phyloP scores from a whole-genome alignment of 371 early-diverging fungal genomes.

The Mortierella sp. region DNA sequence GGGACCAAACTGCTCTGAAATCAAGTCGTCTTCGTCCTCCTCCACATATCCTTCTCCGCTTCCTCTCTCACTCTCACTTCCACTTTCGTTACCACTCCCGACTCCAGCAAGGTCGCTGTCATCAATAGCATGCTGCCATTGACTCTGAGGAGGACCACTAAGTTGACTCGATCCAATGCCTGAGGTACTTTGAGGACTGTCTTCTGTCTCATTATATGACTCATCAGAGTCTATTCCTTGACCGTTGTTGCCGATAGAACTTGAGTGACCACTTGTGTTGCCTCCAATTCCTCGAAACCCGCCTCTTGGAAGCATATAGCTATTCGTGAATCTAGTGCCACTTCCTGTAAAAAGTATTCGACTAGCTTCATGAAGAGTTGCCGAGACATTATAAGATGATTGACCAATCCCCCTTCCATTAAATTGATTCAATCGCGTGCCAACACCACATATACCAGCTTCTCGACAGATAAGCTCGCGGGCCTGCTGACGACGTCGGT shows the following conservation, averaged over 20 bases:
- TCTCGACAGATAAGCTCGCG: slow-evolving; percentile 48
- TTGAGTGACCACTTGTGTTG: slow-evolving; percentile 34
- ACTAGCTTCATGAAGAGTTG: slow-evolving; percentile 36
- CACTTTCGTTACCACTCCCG: background rate
- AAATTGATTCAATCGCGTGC: slow-evolving; percentile 37
- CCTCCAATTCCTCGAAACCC: slow-evolving; percentile 53
- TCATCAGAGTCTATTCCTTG: slow-evolving; percentile 17
- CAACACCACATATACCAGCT: slow-evolving; percentile 46
- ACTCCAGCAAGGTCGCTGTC: background rate
- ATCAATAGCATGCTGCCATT: background rate
- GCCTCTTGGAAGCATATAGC: slow-evolving; percentile 49
- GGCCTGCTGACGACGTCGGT: slow-evolving; percentile 16
- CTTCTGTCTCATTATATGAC: slow-evolving; percentile 5
- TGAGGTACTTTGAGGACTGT: slow-evolving; percentile 7
- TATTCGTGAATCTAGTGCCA: slow-evolving; percentile 42
- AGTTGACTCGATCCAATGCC: background rate
- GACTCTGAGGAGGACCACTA: background rate
- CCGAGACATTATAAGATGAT: slow-evolving; percentile 34
- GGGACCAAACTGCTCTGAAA: slow-evolving; percentile 9
- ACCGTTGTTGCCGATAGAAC: slow-evolving; percentile 4
- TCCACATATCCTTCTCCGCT: slow-evolving; percentile 1
- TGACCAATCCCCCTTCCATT: slow-evolving; percentile 38
- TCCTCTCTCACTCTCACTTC: background rate
- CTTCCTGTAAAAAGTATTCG: slow-evolving; percentile 48
- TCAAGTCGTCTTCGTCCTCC: slow-evolving; percentile 9